Evolutionary conservation across 2,329 filamentous ascomycete genomes (phyloP).

Genomic region (Colletotrichum godetiae): DNA sequence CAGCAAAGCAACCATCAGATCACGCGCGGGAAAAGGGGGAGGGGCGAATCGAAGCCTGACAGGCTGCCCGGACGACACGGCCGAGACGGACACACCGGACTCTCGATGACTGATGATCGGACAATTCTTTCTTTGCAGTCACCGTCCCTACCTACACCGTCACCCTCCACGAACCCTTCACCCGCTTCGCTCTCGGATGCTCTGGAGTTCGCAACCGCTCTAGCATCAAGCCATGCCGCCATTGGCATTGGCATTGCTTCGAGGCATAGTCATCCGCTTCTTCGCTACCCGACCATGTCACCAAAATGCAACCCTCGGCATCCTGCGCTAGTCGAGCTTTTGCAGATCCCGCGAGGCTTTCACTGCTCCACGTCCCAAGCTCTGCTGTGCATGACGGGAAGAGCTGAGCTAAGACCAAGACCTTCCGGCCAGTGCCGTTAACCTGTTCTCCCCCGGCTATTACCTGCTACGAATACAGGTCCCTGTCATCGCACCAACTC

Average conservation of each 20-base stretch:
- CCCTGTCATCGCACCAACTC: neutral
- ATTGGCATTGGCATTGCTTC: neutral
- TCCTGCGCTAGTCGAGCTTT: conserved; percentile 17
- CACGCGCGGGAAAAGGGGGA: conserved; percentile 24
- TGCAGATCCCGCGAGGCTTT: conserved; percentile 1
- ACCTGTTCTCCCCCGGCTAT: neutral
- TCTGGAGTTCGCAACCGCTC: neutral
- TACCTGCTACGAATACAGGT: neutral
- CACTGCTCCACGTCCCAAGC: neutral
- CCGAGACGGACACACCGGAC: conserved; percentile 23
- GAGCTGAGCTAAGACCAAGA: conserved; percentile 4
- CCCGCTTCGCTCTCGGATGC: conserved; percentile 6
- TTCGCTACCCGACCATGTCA: neutral
- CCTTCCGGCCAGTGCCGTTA: neutral
- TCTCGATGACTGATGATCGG: conserved; percentile 20
- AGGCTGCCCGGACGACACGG: conserved; percentile 26
- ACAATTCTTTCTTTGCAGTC: conserved; percentile 1
- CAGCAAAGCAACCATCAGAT: neutral
- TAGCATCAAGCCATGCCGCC: neutral
- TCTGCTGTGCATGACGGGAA: conserved; percentile 23
- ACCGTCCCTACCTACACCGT: neutral
- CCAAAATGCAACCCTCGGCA: neutral
- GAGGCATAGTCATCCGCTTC: neutral
- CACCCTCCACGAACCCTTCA: neutral
- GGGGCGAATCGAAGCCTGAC: neutral